Conservation (phyloP, 176 grass and related monocot species). For the Avena eriantha region DNA sequence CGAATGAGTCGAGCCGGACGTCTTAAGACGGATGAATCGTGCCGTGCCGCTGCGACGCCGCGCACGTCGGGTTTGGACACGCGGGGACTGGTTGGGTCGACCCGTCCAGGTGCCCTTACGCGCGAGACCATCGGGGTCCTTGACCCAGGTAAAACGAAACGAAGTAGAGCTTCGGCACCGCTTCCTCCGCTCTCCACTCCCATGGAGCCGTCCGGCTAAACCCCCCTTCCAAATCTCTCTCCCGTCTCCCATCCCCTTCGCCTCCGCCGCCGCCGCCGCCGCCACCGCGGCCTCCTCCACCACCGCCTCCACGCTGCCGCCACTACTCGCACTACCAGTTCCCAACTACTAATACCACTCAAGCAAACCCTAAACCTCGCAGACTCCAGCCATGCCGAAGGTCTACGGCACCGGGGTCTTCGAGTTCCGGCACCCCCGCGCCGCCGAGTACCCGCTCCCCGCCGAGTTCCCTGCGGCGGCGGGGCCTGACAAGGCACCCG, state of each 20-base stretch:
- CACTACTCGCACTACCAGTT: not conserved
- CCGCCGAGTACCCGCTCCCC: constrained; percentile 82
- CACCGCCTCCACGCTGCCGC: not conserved
- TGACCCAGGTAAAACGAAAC: too few relatives aligned
- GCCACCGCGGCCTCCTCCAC: not conserved
- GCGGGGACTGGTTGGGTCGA: too few relatives aligned
- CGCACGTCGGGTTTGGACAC: too few relatives aligned
- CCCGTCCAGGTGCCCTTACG: too few relatives aligned
- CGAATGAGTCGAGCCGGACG: too few relatives aligned
- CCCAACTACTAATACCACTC: not conserved
- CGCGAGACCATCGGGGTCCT: too few relatives aligned
- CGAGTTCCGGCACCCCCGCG: constrained; percentile 94
- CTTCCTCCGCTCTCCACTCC: not conserved
- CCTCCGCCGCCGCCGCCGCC: not conserved
- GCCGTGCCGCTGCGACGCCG: too few relatives aligned
- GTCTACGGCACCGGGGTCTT: constrained; percentile 88
- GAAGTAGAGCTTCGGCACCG: not conserved
- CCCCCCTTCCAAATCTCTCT: not conserved
- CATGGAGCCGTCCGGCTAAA: constrained; percentile 43
- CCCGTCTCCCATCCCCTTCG: not conserved
- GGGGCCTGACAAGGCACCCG: constrained; percentile 49
- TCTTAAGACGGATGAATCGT: too few relatives aligned
- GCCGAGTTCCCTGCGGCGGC: not conserved
- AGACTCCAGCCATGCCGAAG: constrained; percentile 71
- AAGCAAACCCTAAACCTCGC: constrained; percentile 23